phyloP scores from a whole-genome alignment of 2,329 filamentous ascomycete genomes.

The Talaromyces sp. region DNA sequence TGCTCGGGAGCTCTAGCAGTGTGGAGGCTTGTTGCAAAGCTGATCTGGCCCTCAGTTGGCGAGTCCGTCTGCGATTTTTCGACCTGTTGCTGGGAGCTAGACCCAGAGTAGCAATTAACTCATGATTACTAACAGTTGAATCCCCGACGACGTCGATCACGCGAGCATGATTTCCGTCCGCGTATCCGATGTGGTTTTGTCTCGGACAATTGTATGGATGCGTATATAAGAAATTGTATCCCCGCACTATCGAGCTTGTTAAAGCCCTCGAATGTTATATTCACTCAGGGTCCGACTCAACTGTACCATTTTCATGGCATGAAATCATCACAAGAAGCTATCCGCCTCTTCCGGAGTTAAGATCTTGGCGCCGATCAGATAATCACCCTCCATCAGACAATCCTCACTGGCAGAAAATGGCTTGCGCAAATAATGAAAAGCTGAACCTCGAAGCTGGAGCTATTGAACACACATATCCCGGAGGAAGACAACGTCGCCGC shows the following conservation, averaged over 20 bases:
- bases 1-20: not conserved
- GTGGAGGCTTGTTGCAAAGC: not conserved
- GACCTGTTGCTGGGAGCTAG: not conserved
- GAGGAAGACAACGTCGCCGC: not conserved
- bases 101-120: constrained; percentile 2
- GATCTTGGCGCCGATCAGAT: constrained; percentile 1
- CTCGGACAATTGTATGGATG: not conserved
- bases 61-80: not conserved
- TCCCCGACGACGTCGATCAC: constrained; percentile 1
- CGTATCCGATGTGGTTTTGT: not conserved
- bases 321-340: not conserved
- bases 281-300: not conserved
- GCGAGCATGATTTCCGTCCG: not conserved
- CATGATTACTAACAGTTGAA: not conserved
- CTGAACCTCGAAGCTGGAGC: not conserved
- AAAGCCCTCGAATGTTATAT: not conserved
- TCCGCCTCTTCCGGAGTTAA: constrained; percentile 1
- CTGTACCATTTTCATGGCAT: not conserved
- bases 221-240: not conserved
- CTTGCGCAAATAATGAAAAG: not conserved
- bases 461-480: not conserved
- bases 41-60: not conserved
- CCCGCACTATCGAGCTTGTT: not conserved
- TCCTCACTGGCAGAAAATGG: not conserved
- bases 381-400: not conserved